Conservation (phyloP, 805 yeast species). For the Debaryomyces prosopidis region DNA sequence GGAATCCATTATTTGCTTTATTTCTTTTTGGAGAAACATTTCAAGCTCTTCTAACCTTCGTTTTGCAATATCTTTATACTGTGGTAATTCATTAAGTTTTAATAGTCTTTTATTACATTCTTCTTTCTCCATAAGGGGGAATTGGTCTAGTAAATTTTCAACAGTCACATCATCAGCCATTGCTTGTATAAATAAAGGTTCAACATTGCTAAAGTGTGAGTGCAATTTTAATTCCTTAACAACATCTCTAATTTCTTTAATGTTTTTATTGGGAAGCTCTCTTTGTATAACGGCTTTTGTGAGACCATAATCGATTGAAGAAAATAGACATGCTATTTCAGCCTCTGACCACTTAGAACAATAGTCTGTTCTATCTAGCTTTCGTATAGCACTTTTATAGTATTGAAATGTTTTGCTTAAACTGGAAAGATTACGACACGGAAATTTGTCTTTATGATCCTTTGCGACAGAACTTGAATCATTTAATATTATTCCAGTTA, state of each 20-base stretch:
- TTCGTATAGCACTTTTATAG: neutral
- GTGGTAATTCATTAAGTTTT: neutral
- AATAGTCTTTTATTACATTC: slow-evolving; percentile 1
- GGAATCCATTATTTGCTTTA: slow-evolving; percentile 6
- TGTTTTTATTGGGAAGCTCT: slow-evolving; percentile 11
- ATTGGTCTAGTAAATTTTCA: slow-evolving; percentile 4
- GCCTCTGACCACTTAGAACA: slow-evolving; percentile 4
- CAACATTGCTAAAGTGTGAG: slow-evolving; percentile 1
- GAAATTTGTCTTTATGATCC: neutral
- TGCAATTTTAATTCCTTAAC: slow-evolving; percentile 3
- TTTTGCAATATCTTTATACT: neutral
- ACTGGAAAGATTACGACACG: neutral
- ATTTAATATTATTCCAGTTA: neutral
- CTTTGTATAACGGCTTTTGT: slow-evolving; percentile 12
- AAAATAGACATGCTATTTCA: slow-evolving; percentile 9
- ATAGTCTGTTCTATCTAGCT: neutral
- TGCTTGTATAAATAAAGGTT: slow-evolving; percentile 2
- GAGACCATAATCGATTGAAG: slow-evolving; percentile 10
- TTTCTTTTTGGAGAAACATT: neutral
- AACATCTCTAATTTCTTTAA: slow-evolving; percentile 10
- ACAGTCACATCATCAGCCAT: neutral
- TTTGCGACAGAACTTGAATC: neutral
- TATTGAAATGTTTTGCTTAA: neutral
- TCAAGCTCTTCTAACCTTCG: slow-evolving; percentile 1
- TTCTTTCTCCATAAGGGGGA: slow-evolving; percentile 9